A percentile compares a stretch with the other conserved stretches of the same genome.
Evolutionary conservation across 352 stramenopile genomes (phyloP).

Genomic region (Blastocystis sp.): DNA sequence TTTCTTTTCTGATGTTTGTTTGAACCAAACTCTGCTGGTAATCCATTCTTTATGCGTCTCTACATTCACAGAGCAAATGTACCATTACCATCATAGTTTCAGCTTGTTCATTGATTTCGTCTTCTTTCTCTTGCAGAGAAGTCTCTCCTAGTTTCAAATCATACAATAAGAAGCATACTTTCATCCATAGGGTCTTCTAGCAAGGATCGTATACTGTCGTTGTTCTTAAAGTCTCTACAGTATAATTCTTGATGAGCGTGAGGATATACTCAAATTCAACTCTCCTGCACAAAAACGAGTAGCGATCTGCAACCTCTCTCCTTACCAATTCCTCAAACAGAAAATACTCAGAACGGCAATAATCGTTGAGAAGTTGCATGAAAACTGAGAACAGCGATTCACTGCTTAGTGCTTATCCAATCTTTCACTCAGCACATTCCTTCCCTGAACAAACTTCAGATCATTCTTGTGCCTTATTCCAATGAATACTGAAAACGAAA

Average conservation of each 20-base stretch:
- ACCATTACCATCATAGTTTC: background rate
- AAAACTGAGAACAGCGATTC: background rate
- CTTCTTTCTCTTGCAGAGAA: background rate
- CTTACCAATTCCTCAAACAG: background rate
- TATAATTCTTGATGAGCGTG: background rate
- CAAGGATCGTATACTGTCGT: background rate
- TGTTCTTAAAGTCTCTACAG: background rate
- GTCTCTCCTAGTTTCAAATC: background rate
- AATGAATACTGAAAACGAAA: background rate
- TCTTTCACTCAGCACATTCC: no score
- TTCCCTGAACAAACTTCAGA: background rate
- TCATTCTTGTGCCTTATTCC: background rate
- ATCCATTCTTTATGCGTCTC: background rate
- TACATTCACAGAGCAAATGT: background rate
- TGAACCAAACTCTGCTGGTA: constrained; percentile 6
- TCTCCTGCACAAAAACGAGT: background rate
- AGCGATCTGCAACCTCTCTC: background rate
- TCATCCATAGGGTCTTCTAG: background rate
- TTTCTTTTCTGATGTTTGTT: background rate
- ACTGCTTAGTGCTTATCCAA: no score
- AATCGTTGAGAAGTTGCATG: background rate
- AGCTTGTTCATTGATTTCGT: background rate
- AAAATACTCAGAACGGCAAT: background rate
- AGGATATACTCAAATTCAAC: constrained; percentile 14
- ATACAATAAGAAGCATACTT: background rate